These are phyloP conservation scores for Penicillium sp. DNA, from an alignment of 2,329 filamentous ascomycete genomes.

Conservation along the genomic window DNA sequence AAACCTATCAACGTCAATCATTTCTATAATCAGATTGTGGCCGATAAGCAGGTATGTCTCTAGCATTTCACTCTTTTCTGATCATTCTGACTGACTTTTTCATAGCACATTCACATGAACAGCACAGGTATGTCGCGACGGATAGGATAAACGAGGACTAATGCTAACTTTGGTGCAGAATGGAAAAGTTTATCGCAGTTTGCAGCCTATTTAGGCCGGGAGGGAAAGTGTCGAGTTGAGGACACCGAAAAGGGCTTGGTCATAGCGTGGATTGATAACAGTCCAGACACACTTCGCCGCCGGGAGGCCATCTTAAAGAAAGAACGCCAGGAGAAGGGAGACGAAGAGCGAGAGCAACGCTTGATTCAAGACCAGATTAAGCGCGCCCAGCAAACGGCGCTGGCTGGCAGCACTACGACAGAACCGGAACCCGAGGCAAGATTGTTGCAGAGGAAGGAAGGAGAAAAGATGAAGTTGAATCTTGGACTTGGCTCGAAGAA, in stretches of 20 bases:
- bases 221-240: slow-evolving; percentile 82
- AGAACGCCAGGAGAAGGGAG: slow-evolving; percentile 78
- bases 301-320: slow-evolving; percentile 73
- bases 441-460: slow-evolving; percentile 50
- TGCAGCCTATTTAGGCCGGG: slow-evolving; percentile 72
- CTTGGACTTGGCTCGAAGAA: slow-evolving; percentile 45
- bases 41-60: slow-evolving; percentile 40
- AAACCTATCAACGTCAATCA: slow-evolving; percentile 82
- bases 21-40: slow-evolving; percentile 92
- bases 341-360: slow-evolving; percentile 79
- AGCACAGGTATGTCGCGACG: slow-evolving; percentile 47
- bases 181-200: slow-evolving; percentile 86
- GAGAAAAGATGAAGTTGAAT: slow-evolving; percentile 66
- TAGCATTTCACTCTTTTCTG: neutral
- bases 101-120: slow-evolving; percentile 80
- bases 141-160: too few species aligned
- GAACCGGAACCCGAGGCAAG: slow-evolving; percentile 37
- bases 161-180: slow-evolving; percentile 31
- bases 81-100: neutral
- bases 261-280: slow-evolving; percentile 85
- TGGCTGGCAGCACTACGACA: slow-evolving; percentile 29
- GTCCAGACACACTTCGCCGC: slow-evolving; percentile 69
- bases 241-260: slow-evolving; percentile 77
- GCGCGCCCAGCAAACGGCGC: slow-evolving; percentile 58
- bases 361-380: slow-evolving; percentile 76